These are phyloP conservation scores for Orbilia oligospora DNA, from an alignment of 2,329 filamentous ascomycete species.

Conservation along the genomic window DNA sequence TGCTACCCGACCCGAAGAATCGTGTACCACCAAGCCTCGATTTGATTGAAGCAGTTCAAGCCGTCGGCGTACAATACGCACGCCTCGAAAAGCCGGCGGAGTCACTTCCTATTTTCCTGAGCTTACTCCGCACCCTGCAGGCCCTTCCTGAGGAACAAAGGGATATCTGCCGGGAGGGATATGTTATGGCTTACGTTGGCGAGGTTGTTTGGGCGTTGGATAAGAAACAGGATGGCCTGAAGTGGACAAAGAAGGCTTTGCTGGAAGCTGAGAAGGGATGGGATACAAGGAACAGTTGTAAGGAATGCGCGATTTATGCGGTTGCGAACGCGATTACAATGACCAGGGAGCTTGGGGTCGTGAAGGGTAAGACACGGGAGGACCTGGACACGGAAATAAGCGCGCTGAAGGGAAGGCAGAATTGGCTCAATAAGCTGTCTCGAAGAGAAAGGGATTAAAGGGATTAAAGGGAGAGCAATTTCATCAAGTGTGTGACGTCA, in stretches of 20 bases:
- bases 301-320: conserved; percentile 62
- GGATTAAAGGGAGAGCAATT: not conserved
- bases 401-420: conserved; percentile 53
- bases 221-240: conserved; percentile 61
- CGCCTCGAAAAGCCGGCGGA: conserved; percentile 42
- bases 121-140: conserved; percentile 50
- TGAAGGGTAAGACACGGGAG: conserved; percentile 45
- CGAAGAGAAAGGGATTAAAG: conserved; percentile 31
- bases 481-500: conserved; percentile 45
- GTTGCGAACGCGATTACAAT: conserved; percentile 63
- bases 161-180: conserved; percentile 63
- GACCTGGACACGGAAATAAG: conserved; percentile 41
- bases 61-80: conserved; percentile 41
- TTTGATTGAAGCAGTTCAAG: conserved; percentile 49
- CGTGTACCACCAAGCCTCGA: conserved; percentile 30
- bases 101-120: conserved; percentile 55
- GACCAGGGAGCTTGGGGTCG: conserved; percentile 59
- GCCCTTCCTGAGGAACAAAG: conserved; percentile 39
- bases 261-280: conserved; percentile 56
- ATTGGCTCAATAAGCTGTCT: conserved; percentile 45
- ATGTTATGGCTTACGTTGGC: conserved; percentile 63
- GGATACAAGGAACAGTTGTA: conserved; percentile 60
- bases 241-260: conserved; percentile 63
- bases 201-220: conserved; percentile 64
- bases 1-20: conserved; percentile 49